These are phyloP conservation scores for Phycomyces nitens DNA, from an alignment of 192 early-diverging fungal species.

Conservation along the genomic window DNA sequence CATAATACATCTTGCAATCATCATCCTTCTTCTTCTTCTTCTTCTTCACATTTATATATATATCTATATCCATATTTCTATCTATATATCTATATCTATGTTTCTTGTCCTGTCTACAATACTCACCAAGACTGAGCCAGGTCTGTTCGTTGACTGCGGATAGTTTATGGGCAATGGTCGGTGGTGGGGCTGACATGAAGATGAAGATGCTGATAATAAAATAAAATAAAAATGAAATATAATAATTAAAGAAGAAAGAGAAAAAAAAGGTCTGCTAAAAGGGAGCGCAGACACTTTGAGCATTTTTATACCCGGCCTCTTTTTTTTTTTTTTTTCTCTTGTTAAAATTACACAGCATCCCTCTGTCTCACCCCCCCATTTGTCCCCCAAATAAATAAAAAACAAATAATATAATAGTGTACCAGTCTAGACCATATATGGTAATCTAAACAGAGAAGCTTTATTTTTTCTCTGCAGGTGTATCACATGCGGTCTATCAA, in stretches of 20 bases:
- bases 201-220: slow-evolving; percentile 3
- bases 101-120: no score
- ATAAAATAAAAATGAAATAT: neutral
- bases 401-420: no score
- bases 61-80: slow-evolving; percentile 1
- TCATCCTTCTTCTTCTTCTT: no score
- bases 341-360: neutral
- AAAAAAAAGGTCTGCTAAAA: neutral
- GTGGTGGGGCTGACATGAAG: neutral
- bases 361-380: neutral
- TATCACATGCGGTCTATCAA: no score
- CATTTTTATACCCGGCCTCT: neutral
- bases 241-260: slow-evolving; percentile 5
- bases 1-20: no score
- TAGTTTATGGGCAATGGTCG: slow-evolving; percentile 25
- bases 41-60: neutral
- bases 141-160: slow-evolving; percentile 31
- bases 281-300: slow-evolving; percentile 1
- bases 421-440: no score
- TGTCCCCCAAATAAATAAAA: no score
- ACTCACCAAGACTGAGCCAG: slow-evolving; percentile 33
- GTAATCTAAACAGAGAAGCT: no score
- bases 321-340: neutral
- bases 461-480: no score
- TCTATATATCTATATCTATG: neutral